Conservation (phyloP, 1,284 basidiomycete species). For the Pascua guehoae region DNA sequence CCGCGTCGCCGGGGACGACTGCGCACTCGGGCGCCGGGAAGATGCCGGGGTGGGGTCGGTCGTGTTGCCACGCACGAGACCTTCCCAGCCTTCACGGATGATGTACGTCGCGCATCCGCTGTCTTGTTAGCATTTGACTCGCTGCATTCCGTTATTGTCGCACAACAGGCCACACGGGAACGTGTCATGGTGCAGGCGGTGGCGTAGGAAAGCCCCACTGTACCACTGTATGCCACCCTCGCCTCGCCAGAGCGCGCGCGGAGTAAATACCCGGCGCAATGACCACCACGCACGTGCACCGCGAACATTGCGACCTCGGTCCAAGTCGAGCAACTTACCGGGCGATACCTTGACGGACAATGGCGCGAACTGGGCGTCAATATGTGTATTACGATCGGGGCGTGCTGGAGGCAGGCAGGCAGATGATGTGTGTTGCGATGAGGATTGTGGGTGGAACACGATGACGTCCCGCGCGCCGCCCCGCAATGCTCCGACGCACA, state of each 20-base stretch:
- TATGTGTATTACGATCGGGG: neutral
- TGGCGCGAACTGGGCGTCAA: conserved; percentile 63
- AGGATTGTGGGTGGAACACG: no score
- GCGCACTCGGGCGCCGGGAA: conserved; percentile 19
- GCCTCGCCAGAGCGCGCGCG: no score
- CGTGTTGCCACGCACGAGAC: conserved; percentile 63
- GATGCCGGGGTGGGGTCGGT: conserved; percentile 35
- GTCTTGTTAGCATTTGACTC: conserved; percentile 3
- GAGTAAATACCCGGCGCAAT: neutral
- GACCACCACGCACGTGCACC: neutral
- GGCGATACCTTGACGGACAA: conserved; percentile 83
- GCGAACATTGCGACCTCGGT: neutral
- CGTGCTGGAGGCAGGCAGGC: no score
- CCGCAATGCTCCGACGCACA: no score
- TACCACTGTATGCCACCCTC: neutral
- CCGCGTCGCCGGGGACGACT: conserved; percentile 26
- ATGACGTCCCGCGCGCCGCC: no score
- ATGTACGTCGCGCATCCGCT: conserved; percentile 91
- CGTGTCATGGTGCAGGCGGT: no score
- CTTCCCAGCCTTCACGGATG: conserved; percentile 96
- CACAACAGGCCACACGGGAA: no score
- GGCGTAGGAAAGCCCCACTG: no score
- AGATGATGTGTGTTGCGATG: no score
- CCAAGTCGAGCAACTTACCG: conserved; percentile 56
- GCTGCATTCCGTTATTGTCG: no score